phyloP scores from a whole-genome alignment of 1,284 basidiomycete genomes.

The Pseudomicrostroma phylloplanum region DNA sequence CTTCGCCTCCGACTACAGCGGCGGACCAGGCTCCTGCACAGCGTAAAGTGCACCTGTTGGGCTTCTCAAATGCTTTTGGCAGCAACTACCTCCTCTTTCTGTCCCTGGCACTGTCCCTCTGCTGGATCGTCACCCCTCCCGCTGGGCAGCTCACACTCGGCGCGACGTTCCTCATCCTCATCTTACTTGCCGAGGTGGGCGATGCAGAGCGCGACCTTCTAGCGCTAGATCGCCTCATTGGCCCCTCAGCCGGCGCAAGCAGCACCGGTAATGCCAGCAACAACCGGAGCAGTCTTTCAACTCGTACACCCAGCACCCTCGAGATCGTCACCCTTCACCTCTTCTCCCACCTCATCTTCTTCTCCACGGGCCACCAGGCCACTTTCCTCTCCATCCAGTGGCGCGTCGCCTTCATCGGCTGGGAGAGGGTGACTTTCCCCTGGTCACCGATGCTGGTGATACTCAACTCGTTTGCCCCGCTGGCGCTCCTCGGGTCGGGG shows the following conservation, averaged over 20 bases:
- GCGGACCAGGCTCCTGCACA: conserved; percentile 1
- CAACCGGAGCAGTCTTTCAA: neutral
- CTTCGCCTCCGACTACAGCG: neutral
- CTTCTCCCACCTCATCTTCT: conserved; percentile 61
- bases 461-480: conserved; percentile 72
- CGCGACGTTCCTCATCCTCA: conserved; percentile 58
- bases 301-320: conserved; percentile 3
- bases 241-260: neutral
- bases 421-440: conserved; percentile 64
- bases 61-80: conserved; percentile 84
- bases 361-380: conserved; percentile 84
- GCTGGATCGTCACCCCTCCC: conserved; percentile 67
- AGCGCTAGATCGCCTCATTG: conserved; percentile 16
- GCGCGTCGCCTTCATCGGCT: conserved; percentile 74
- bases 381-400: conserved; percentile 86
- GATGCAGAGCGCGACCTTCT: conserved; percentile 35
- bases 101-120: conserved; percentile 61
- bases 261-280: neutral
- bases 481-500: conserved; percentile 59
- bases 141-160: conserved; percentile 73
- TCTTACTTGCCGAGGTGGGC: conserved; percentile 33
- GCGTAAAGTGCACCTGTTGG: conserved; percentile 62
- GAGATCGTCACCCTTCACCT: conserved; percentile 28
- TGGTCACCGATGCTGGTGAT: conserved; percentile 71
- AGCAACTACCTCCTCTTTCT: conserved; percentile 78